Evolutionary conservation across 2,329 filamentous ascomycete species (phyloP), one percentile per base, ranked within the genome.

Genomic region (Claviceps pazoutovae): DNA sequence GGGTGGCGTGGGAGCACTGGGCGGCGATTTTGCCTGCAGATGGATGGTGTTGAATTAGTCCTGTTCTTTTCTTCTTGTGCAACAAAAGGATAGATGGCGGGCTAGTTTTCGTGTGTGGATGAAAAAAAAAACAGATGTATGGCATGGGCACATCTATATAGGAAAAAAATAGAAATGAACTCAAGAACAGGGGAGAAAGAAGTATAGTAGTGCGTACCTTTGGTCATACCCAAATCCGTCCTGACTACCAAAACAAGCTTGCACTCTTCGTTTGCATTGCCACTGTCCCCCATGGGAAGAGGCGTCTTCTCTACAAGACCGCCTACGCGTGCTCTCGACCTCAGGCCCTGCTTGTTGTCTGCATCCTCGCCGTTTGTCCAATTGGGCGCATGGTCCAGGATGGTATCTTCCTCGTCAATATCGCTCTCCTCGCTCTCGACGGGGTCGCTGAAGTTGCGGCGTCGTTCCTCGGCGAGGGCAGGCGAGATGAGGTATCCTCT

Each of bases 211-310:
- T 41, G 17, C 74, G 43, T 73, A 93, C 91, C 91, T 72, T 95
- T 97, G 9, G 86, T 93, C 93, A 98, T 98, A 61, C 91, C 91
- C 61, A 98, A 69, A 71, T 98, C 93, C 17, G 88, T 95, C 64
- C 93, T 74, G 51, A 97, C 91, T 4, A 95, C 88, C 37, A 98
- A 73, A 14, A 96, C 88, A 53, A 97, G 74, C 71, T 97, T 97
- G 73, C 91, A 95, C 67, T 96, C 90, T 68, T 96, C 90, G 23
- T 72, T 75, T 41, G 58, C 63, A 23, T 67, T 60, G 53, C 59
- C 19, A 34, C 17, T 14, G 17, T 5, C 48, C 21, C 57, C 21
- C 57, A 71, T 61, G 70, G 69, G 65, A 68, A 44, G 58, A 58
- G 41, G 42, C 46, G 37, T 49, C 47, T 16, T 52, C 57, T 48